Base-by-base conservation (phyloP, 176 grass and related monocot genomes). In the Lolium multiflorum region DNA sequence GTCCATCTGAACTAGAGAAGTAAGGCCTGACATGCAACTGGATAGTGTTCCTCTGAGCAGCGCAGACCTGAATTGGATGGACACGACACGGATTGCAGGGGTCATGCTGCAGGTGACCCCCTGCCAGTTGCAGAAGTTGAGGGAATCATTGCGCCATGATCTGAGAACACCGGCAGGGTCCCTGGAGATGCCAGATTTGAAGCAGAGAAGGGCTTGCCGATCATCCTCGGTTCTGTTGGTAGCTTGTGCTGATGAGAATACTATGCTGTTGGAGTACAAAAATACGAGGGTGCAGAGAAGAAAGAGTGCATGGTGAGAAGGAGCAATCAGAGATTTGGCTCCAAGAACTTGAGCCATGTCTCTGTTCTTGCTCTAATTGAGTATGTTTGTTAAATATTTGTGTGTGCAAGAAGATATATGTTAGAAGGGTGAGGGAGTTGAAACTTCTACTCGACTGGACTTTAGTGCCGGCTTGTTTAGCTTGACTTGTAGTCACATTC, bases 141-240 rank as follows among this genome's bases (percentile, higher is more conserved):
- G 35, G 0, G 86, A 84, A 0, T 3, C 38, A 3, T 63, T 52
- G 7, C 24, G 48, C 89, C 92, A 93, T 24, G 88, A 86, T 17
- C 10, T 0, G 3, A 91, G 57, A 3, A 25, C 86, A 7, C 68
- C 14, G 4, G 5, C 2, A 2, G 86, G 80, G 14, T 86, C 74
- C 9, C 0, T 17, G 0, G 59, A 65, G 57, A 94, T 12, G 44
- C 78, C 62, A 21, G 75, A n/a, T 68, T 74, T 89, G 89, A 94
- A 91, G 83, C 86, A 91, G 4, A 91, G 83, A 16, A 94, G 89
- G 15, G 86, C 80, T 63, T 52, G 59, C 5, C 66, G n/a, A 12
- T 93, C 92, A 18, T 6, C 18, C 11, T 79, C 68, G 0, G 77
- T 12, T 9, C 13, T 85, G 70, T 82, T 89, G 77, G 11, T 81